These are phyloP conservation scores for Candida xiaguanensis DNA, from an alignment of 805 yeast species.

Conservation along the genomic window DNA sequence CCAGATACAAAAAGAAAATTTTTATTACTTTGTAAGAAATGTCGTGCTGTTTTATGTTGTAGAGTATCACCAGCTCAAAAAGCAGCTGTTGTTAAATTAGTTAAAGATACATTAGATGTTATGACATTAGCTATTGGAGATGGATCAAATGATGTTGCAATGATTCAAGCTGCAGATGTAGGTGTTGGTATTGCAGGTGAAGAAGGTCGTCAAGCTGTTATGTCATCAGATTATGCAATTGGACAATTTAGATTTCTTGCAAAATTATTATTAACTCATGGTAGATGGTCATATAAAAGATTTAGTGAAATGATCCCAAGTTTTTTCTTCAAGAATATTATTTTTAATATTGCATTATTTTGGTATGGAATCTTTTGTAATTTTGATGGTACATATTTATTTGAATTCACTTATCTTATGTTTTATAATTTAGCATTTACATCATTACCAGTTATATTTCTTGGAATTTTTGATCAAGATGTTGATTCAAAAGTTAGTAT, in stretches of 20 bases:
- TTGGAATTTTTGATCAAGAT: slow-evolving; percentile 81
- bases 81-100: slow-evolving; percentile 77
- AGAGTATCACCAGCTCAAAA: slow-evolving; percentile 87
- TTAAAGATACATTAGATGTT: slow-evolving; percentile 68
- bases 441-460: slow-evolving; percentile 71
- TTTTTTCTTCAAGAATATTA: slow-evolving; percentile 76
- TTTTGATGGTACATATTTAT: slow-evolving; percentile 77
- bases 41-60: slow-evolving; percentile 80
- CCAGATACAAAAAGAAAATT: slow-evolving; percentile 52
- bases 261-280: slow-evolving; percentile 68
- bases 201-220: slow-evolving; percentile 86
- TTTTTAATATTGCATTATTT: slow-evolving; percentile 68
- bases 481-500: slow-evolving; percentile 66
- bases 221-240: slow-evolving; percentile 84
- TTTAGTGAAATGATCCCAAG: slow-evolving; percentile 80
- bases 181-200: slow-evolving; percentile 92
- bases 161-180: slow-evolving; percentile 85
- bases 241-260: slow-evolving; percentile 77
- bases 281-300: slow-evolving; percentile 84
- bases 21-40: slow-evolving; percentile 69
- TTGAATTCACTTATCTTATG: slow-evolving; percentile 76
- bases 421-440: slow-evolving; percentile 82
- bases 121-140: slow-evolving; percentile 89
- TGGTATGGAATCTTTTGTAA: slow-evolving; percentile 76
- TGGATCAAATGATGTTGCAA: slow-evolving; percentile 87